phyloP scores from a whole-genome alignment of 345 rosid genomes.

The Citrus hindsii region DNA sequence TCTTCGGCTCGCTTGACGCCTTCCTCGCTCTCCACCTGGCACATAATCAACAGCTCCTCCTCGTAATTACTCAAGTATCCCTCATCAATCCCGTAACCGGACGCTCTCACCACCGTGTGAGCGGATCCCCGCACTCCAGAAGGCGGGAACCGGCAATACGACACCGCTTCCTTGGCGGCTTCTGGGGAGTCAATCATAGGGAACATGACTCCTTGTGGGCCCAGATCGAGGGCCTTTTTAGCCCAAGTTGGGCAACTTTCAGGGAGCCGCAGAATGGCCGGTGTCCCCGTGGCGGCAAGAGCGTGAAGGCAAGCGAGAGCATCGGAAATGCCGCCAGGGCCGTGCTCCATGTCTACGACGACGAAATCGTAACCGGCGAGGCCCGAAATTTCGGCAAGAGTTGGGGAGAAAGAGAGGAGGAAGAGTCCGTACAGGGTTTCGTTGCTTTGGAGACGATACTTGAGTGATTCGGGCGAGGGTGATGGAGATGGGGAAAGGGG shows the following conservation, averaged over 20 bases:
- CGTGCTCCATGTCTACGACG: slow-evolving; percentile 95
- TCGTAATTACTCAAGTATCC: slow-evolving; percentile 67
- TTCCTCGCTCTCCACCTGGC: slow-evolving; percentile 82
- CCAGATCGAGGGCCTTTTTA: slow-evolving; percentile 85
- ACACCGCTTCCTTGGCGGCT: slow-evolving; percentile 67
- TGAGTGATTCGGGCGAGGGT: slow-evolving; percentile 33
- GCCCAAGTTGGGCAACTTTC: slow-evolving; percentile 74
- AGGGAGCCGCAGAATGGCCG: slow-evolving; percentile 76
- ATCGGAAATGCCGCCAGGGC: slow-evolving; percentile 79
- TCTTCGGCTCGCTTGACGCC: slow-evolving; percentile 65
- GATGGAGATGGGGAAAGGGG: slow-evolving; percentile 13
- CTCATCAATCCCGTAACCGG: slow-evolving; percentile 76
- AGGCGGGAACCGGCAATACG: slow-evolving; percentile 82
- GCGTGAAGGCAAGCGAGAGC: slow-evolving; percentile 68
- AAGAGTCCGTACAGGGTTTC: slow-evolving; percentile 82
- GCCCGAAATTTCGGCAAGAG: slow-evolving; percentile 82
- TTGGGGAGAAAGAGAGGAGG: slow-evolving; percentile 85
- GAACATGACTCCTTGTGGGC: slow-evolving; percentile 91
- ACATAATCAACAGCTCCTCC: slow-evolving; percentile 75
- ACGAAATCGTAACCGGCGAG: slow-evolving; percentile 85
- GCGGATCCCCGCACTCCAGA: slow-evolving; percentile 82
- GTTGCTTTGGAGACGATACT: slow-evolving; percentile 68
- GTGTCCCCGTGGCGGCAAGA: slow-evolving; percentile 52
- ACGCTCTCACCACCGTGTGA: slow-evolving; percentile 78
- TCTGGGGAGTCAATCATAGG: slow-evolving; percentile 78